Evolutionary conservation across 371 early-diverging fungal genomes (phyloP).

Genomic region (Mucor indicus): DNA sequence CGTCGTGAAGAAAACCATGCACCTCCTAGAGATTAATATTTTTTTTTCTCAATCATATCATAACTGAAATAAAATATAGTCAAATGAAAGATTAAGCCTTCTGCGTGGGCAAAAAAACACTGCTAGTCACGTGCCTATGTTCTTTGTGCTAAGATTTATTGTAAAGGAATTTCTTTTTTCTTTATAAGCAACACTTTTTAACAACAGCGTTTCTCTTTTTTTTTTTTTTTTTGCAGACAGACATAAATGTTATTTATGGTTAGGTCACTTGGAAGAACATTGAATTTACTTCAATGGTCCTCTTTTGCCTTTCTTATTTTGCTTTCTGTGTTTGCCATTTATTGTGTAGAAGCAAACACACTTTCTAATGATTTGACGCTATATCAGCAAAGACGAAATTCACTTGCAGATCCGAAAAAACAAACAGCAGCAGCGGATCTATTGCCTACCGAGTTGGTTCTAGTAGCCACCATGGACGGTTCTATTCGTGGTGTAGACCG

Average conservation of each 20-base stretch:
- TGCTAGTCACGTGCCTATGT: too few species aligned
- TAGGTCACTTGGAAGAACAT: constrained; percentile 20
- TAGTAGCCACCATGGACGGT: constrained; percentile 44
- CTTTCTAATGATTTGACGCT: constrained; percentile 9
- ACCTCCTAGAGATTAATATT: too few species aligned
- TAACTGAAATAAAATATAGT: too few species aligned
- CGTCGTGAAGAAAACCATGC: constrained; percentile 1
- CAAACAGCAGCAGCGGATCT: not conserved
- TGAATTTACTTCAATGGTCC: constrained; percentile 16
- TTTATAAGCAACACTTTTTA: too few species aligned
- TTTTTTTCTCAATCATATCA: too few species aligned
- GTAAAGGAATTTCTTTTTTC: too few species aligned
- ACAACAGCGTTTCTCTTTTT: too few species aligned
- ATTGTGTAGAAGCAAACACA: constrained; percentile 16
- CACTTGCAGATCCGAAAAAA: not conserved
- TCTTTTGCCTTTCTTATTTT: constrained; percentile 17
- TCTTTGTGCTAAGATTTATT: too few species aligned
- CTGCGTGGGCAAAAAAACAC: too few species aligned
- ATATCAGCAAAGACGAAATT: constrained; percentile 10
- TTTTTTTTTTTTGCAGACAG: too few species aligned
- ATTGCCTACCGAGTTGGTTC: constrained; percentile 28
- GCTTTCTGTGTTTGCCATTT: constrained; percentile 18
- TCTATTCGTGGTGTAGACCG: constrained; percentile 45
- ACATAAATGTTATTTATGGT: constrained; percentile 24
- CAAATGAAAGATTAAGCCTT: too few species aligned